Evolutionary conservation across 345 rosid genomes (phyloP), one percentile per base, ranked within the genome.

Genomic region (Salix viminalis): DNA sequence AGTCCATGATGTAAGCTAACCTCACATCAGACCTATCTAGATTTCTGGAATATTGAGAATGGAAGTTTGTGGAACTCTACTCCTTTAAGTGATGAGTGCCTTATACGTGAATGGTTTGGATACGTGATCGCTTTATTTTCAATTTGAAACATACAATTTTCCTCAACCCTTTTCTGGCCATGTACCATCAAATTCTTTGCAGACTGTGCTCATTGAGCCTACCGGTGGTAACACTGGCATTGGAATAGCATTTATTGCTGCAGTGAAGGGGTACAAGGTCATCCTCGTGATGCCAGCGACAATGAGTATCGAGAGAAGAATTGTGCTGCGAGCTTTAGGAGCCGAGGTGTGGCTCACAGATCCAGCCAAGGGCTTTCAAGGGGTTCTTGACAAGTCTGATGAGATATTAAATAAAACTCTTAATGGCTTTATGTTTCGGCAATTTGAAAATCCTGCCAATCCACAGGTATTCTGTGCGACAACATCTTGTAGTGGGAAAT

Each of bases 181-280:
- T 61, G n/a, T 37, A 21, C 36, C 11, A 48, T 19, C 46, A 30
- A 12, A 36, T 67, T 10, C 5, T 8, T 16, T 41, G 12, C 52
- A 91, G 94, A 89, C 91, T 46, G 75, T 86, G 30, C 79, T 84
- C 30, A 75, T 88, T 26, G 95, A 91, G 83, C 72, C 82, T 2
- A 94, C 96, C 2, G 71, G 94, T 66, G 96, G 98, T 19, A 91
- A 92, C 83, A 90, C 94, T 0, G 95, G 97, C 77, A 94, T 92
- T 44, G 96, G 90, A 15, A 30, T 94, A 83, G 98, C 96, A 2
- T 85, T 78, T 52, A 76, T 92, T 34, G 94, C 91, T 9, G 96
- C 95, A 54, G 79, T 85, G 24, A 89, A 77, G 79, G 93, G 93
- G 50, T 92, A 90, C 86, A 91, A 79, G 81, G 82, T 89, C 58